phyloP scores from a whole-genome alignment of 2,329 filamentous ascomycete species.

The Emergomyces africanus region DNA sequence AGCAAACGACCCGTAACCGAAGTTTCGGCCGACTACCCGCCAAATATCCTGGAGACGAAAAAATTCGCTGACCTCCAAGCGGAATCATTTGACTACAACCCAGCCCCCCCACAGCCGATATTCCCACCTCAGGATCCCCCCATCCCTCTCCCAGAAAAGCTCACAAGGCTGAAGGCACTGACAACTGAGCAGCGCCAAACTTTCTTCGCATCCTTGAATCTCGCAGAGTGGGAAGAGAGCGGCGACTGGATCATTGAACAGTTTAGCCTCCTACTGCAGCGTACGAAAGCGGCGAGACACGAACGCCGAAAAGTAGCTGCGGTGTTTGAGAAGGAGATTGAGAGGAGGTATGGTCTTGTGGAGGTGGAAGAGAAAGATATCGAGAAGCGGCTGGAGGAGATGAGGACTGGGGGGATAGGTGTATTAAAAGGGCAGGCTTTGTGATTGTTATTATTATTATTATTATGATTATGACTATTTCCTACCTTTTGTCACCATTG shows the following conservation, averaged over 20 bases:
- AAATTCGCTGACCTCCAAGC: conserved; percentile 36
- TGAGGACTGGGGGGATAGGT: conserved; percentile 42
- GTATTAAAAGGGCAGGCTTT: conserved; percentile 34
- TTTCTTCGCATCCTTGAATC: conserved; percentile 40
- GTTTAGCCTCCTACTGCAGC: conserved; percentile 39
- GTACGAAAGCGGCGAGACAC: conserved; percentile 40
- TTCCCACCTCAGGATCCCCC: conserved; percentile 13
- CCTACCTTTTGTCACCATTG: too few species aligned
- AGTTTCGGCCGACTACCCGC: conserved; percentile 38
- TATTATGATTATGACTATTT: not conserved
- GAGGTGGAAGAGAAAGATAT: conserved; percentile 37
- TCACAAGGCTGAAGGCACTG: conserved; percentile 25
- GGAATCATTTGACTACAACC: conserved; percentile 37
- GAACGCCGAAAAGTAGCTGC: conserved; percentile 41
- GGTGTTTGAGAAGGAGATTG: conserved; percentile 43
- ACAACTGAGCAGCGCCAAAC: conserved; percentile 29
- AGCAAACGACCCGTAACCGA: conserved; percentile 17
- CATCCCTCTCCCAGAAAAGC: conserved; percentile 22
- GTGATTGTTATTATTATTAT: not conserved
- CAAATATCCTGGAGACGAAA: conserved; percentile 32
- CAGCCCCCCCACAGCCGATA: conserved; percentile 16
- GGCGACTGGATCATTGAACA: conserved; percentile 48
- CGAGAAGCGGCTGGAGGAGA: conserved; percentile 37
- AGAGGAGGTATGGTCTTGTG: conserved; percentile 39
- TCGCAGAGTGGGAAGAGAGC: conserved; percentile 48